Base-by-base conservation (phyloP, 1,284 basidiomycete genomes). In the Gomphus sp. region DNA sequence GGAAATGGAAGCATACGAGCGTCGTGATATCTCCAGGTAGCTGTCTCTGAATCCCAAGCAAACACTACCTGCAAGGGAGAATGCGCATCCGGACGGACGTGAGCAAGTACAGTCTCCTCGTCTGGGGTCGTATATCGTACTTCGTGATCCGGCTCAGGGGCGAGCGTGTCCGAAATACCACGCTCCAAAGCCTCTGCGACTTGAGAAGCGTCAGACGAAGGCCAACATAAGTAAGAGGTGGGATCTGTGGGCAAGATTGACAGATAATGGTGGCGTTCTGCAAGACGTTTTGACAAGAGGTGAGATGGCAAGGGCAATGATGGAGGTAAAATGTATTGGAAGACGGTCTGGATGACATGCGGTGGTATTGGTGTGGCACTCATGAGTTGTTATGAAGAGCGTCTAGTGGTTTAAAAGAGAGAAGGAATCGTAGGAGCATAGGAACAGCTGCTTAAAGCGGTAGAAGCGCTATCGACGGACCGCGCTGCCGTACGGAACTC, bases 1-100 rank as follows among this genome's bases (percentile, higher is more conserved):
- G 87, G 87, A 66, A 88, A 87, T n/a, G 87, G 87, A 83, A 88
- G 87, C 63, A 80, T 67, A 53, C 77, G 74, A 28, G 79, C 71
- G 68, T 89, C 84, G 68, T 87, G 85, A 65, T 85, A 90, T 66
- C 75, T 82, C 88, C 87, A 90, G 44, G 72, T 73, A 41, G 72
- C 73, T 16, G 61, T 51, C 4, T 72, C 66, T 14, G 63, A 60
- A 65, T 87, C 80, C 84, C 84, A 87, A 48, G 80, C 78, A 68
- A 90, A 87, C 61, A 88, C 72, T 50, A 89, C 73, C 62, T 85
- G 77, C 60, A 85, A 31, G 18, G 37, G 37, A 28, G 57, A 58
- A 11, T 43, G 49, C n/a, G 50, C 28, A 28, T 52, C 28, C 28
- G 57, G 57, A 16, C 49, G 50, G 34, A 58, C 50, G 33, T 58